Evolutionary conservation across 2,329 filamentous ascomycete species (phyloP), one percentile per base, ranked within the genome.

Genomic region (Penicillium aurantiogriseum): DNA sequence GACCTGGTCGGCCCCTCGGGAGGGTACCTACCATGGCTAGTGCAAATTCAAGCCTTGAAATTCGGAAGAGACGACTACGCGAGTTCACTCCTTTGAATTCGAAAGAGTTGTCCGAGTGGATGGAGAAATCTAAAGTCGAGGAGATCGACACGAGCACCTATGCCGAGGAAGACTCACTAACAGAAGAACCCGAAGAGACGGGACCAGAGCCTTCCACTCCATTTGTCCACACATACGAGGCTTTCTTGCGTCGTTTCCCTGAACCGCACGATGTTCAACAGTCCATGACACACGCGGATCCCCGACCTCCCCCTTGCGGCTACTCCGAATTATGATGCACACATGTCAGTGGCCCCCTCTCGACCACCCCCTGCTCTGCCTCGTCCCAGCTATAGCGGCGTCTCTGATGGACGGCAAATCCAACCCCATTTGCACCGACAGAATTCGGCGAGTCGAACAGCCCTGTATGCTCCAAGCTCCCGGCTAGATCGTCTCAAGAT

Each of bases 231-330:
- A 87, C 86, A 5, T 90, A 88, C 13, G 90, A 94, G 62, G 92
- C 96, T 35, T 97, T 97, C 67, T 76, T 95, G 49, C 86, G 90
- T 8, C 84, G 90, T 21, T 96, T 88, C 69, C 92, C 92, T 0
- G 87, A 92, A 8, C 81, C 90, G 19, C 81, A 86, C 5, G 76
- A 84, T 39, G 80, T 82, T 25, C 80, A 80, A 52, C 79, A 87
- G 62, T 83, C 83, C 19, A 84, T 85, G 83, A 73, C 79, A 42
- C 76, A 76, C 44, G 71, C 77, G 15, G 75, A 70, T 44, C 61
- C 69, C 38, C 67, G 67, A 17, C 63, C 65, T 42, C 62, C 67
- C 67, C 61, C 49, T 73, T 23, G 63, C 74, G 19, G 67, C 74
- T 21, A 63, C 65, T 10, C 69, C 70, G 2, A 70, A 73, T 33